phyloP scores from a whole-genome alignment of 2,329 filamentous ascomycete species.

The Pyrenochaeta sp. region DNA sequence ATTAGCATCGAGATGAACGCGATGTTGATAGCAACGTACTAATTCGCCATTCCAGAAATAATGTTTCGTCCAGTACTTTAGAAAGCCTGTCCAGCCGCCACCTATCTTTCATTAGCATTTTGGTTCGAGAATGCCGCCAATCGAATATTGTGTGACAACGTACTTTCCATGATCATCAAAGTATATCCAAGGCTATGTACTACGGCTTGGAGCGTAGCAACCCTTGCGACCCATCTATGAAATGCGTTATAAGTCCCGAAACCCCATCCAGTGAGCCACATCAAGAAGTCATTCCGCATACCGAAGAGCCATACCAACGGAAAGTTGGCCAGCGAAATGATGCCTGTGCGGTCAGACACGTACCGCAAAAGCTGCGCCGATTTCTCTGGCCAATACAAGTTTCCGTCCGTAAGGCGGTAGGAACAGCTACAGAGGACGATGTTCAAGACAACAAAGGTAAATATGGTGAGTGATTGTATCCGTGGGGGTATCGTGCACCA shows the following conservation, averaged over 20 bases:
- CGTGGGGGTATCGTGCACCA: slow-evolving; percentile 59
- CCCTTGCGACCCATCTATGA: slow-evolving; percentile 70
- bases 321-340: slow-evolving; percentile 69
- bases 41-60: slow-evolving; percentile 62
- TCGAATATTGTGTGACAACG: no score
- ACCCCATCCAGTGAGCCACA: slow-evolving; percentile 74
- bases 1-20: no score
- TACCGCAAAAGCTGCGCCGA: slow-evolving; percentile 60
- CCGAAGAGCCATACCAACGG: slow-evolving; percentile 72
- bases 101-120: slow-evolving; percentile 6
- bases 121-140: no score
- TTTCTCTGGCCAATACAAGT: slow-evolving; percentile 53
- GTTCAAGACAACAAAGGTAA: slow-evolving; percentile 56
- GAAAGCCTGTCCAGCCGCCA: slow-evolving; percentile 49
- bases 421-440: slow-evolving; percentile 52
- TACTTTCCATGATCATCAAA: slow-evolving; percentile 49
- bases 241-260: slow-evolving; percentile 72
- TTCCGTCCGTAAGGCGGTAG: slow-evolving; percentile 55
- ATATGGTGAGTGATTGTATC: slow-evolving; percentile 55
- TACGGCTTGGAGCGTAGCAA: slow-evolving; percentile 68
- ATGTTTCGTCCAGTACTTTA: slow-evolving; percentile 49
- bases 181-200: slow-evolving; percentile 69
- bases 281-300: slow-evolving; percentile 70
- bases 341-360: slow-evolving; percentile 68
- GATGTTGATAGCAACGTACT: slow-evolving; percentile 47